A percentile compares a stretch with the other conserved stretches of the same genome.
These are phyloP conservation scores for button mushroom (Agaricus bisporus) DNA, from an alignment of 768 basidiomycete genomes.

Conservation along the genomic window DNA sequence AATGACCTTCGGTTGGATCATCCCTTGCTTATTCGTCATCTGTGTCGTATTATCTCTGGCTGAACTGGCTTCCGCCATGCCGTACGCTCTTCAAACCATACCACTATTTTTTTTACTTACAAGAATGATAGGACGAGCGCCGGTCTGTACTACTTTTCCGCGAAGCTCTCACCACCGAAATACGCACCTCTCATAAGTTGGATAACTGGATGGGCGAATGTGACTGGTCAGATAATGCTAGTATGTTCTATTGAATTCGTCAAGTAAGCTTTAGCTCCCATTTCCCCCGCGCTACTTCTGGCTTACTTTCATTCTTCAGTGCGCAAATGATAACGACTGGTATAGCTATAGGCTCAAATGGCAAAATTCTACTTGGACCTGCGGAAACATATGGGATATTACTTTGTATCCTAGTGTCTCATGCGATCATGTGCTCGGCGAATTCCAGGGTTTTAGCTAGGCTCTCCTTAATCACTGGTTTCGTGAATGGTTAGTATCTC, in stretches of 20 bases:
- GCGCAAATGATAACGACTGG: constrained; percentile 65
- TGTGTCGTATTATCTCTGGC: constrained; percentile 50
- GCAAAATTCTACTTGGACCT: constrained; percentile 33
- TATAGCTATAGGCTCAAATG: constrained; percentile 48
- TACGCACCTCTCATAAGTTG: constrained; percentile 60
- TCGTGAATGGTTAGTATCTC: constrained; percentile 40
- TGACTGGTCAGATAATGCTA: constrained; percentile 48
- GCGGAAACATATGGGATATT: constrained; percentile 56
- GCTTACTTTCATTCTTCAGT: constrained; percentile 1
- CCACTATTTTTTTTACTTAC: neutral
- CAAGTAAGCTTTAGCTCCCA: constrained; percentile 19
- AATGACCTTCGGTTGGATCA: constrained; percentile 61
- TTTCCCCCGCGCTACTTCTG: too few relatives aligned
- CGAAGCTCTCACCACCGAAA: constrained; percentile 60
- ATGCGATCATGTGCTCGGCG: constrained; percentile 54
- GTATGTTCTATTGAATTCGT: constrained; percentile 60
- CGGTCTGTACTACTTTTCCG: constrained; percentile 74
- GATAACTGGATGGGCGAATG: constrained; percentile 40
- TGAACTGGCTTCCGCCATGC: constrained; percentile 55
- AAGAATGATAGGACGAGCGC: constrained; percentile 54
- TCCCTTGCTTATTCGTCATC: constrained; percentile 52
- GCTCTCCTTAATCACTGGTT: constrained; percentile 49
- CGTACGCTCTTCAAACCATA: constrained; percentile 31
- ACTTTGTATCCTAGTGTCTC: constrained; percentile 44
- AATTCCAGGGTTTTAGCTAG: constrained; percentile 51